Evolutionary conservation across 2,329 filamentous ascomycete species (phyloP), one percentile per base, ranked within the genome.

Genomic region (Diaporthe sp.): DNA sequence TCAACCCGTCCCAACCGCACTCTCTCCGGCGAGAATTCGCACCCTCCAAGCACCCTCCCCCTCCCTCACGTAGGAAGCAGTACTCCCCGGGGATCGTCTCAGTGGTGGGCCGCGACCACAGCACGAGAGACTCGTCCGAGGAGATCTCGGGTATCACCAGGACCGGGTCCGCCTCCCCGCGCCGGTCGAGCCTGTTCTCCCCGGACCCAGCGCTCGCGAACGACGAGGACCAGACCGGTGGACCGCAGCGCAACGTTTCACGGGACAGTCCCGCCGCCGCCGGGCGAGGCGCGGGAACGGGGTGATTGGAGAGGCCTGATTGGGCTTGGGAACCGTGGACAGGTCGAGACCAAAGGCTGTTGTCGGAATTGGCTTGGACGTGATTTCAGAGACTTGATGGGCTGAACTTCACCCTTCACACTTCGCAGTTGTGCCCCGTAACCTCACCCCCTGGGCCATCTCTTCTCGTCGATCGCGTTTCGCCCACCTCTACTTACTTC

Each of bases 171-270:
- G 44, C 46, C 15, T 55, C 71, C 3, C 57, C 71, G 10, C 44
- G 71, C 19, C 44, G 31, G 28, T n/a, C 57, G 15, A 72, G n/a
- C 44, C 25, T 72, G 5, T 72, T 62, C 46, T 55, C 44, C 10
- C 71, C 57, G 7, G 44, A 55, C 44, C 44, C 44, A 31, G 31
- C 44, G 34, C 57, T 62, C 44, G n/a, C 31, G 46, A 34, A 42
- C 13, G 44, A 53, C 19, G 57, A 62, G 34, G 44, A 31, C 57
- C 12, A 55, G 22, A 22, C 13, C n/a, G 17, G 12, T 28, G 46
- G 31, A 44, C 39, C 8, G 42, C 22, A 6, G 39, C 15, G 46
- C 13, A 10, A 39, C 1, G 13, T 37, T 37, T 51, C 17, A 51
- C 17, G 28, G 4, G 28, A 28, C 12, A 10, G 17, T 15, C 22